These are phyloP conservation scores for Backusella tuberculispora DNA, from an alignment of 192 early-diverging fungal species.

Conservation along the genomic window DNA sequence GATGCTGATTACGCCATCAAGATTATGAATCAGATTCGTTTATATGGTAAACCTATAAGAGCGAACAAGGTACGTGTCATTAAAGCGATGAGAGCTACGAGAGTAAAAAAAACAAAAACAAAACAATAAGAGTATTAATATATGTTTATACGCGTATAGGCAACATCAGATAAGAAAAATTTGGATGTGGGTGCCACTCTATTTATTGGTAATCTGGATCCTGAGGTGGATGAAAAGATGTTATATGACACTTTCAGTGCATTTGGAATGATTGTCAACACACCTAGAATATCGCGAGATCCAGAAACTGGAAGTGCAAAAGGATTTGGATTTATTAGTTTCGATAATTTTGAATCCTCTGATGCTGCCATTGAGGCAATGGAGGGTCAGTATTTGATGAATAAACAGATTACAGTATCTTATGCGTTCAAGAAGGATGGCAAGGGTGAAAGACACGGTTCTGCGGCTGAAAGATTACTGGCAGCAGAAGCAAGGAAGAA, in stretches of 20 bases:
- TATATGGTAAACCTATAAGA: slow-evolving; percentile 93
- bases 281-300: slow-evolving; percentile 87
- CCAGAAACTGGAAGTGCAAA: slow-evolving; percentile 82
- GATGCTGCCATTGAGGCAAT: slow-evolving; percentile 98
- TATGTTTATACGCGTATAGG: slow-evolving; percentile 32
- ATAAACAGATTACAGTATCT: slow-evolving; percentile 86
- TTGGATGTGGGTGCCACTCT: slow-evolving; percentile 95
- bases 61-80: slow-evolving; percentile 77
- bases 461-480: slow-evolving; percentile 91
- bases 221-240: slow-evolving; percentile 87
- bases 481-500: slow-evolving; percentile 90
- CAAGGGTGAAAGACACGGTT: slow-evolving; percentile 96
- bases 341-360: slow-evolving; percentile 92
- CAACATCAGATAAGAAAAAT: slow-evolving; percentile 80
- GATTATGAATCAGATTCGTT: slow-evolving; percentile 96
- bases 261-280: slow-evolving; percentile 90
- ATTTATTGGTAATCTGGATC: slow-evolving; percentile 96
- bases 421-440: slow-evolving; percentile 99
- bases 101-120: neutral
- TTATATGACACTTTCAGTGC: slow-evolving; percentile 94
- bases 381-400: slow-evolving; percentile 96
- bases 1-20: slow-evolving; percentile 97
- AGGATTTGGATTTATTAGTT: slow-evolving; percentile 93
- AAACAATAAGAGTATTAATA: neutral
- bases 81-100: neutral